Base-by-base conservation (phyloP, 108 stramenopile species). In the Fistulifera solaris region DNA sequence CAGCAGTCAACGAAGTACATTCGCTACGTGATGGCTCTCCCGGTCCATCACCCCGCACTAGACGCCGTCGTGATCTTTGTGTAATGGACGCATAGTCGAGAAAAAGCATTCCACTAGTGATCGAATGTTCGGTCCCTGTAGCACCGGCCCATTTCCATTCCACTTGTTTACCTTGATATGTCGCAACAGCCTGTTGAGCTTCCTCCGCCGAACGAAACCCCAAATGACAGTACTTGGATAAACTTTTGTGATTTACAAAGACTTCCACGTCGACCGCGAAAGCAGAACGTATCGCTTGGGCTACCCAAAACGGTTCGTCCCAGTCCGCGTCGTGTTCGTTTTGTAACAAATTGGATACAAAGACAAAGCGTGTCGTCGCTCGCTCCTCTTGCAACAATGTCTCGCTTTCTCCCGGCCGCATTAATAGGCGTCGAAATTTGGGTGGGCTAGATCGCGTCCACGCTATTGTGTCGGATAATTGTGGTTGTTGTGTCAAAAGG, bases 371-470 rank as follows among this genome's bases (percentile, higher is more conserved):
- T 10, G 85, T 78, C 10, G 38, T 21, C 8, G 24, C 23, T 25
- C 88, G 56, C 46, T 78, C 70, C 28, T 60, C 45, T 48, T 77
- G 46, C 39, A 57, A 50, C 7, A 54, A 54, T 4, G 38, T 54
- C 0, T 47, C 49, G 24, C 61, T 54, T 12, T 61, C 58, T 17
- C 54, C 54, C 11, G 49, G 40, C 18, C 58, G 56, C 23, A 41
- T 39, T 11, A 78, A 58, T 11, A 85, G 57, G 8, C 85, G 44
- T 17, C 83, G 76, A 59, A 91, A 91, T 47, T 86, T 87, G n/a
- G 89, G 89, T 31, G 85, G 83, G 52, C 77, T 77, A 18, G 89
- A 82, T 40, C 83, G 66, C 4, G 61, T 52, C 89, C 85, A 87
- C 28, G 44, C 54, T 8, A 35, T 8, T 6, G 31, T 35, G 40